phyloP scores from a whole-genome alignment of 139 green algal genomes.

The Zygnema circumcarinatum region DNA sequence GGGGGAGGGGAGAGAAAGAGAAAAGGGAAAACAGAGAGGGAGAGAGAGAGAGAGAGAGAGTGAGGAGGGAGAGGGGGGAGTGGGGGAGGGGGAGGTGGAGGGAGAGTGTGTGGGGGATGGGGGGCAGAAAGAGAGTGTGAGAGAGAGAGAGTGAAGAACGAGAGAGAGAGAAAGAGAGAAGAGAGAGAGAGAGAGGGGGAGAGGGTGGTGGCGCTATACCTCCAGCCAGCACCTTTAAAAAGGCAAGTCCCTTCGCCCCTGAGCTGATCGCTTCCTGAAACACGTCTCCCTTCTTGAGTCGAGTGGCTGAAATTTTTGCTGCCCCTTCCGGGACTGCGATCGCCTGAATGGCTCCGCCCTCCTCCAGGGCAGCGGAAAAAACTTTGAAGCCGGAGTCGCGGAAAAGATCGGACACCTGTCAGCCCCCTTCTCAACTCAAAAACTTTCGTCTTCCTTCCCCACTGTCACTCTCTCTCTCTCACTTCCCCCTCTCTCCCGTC shows the following conservation, averaged over 20 bases:
- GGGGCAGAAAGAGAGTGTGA: neutral
- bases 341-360: conserved; percentile 82
- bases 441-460: neutral
- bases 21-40: neutral
- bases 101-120: neutral
- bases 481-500: too few species aligned
- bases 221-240: conserved; percentile 70
- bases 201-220: too few species aligned
- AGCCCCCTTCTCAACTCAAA: neutral
- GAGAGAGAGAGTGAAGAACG: neutral
- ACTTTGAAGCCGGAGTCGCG: conserved; percentile 81
- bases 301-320: conserved; percentile 72
- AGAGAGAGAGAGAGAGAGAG: neutral
- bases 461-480: neutral
- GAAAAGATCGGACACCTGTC: conserved; percentile 65
- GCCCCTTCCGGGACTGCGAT: conserved; percentile 81
- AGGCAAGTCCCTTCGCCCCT: conserved; percentile 76
- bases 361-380: conserved; percentile 77
- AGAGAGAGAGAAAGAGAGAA: neutral
- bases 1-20: neutral
- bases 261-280: conserved; percentile 70
- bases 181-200: neutral
- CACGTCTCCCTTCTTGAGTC: conserved; percentile 71
- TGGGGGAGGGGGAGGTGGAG: neutral
- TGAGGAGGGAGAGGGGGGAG: neutral